Conservation (phyloP, 768 basidiomycete species). For the Hypholoma fasciculare region DNA sequence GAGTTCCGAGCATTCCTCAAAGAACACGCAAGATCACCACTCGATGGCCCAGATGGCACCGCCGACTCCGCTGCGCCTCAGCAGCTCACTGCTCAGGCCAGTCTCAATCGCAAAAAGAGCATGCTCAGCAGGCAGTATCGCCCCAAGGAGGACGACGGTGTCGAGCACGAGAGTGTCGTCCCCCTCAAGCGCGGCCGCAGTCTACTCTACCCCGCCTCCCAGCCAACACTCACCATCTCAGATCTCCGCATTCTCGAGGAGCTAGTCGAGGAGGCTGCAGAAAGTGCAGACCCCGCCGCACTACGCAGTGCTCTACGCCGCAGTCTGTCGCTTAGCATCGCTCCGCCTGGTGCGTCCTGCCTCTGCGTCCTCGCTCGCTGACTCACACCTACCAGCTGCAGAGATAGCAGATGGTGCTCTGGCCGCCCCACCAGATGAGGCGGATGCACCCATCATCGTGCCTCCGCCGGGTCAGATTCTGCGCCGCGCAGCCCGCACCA, state of each 20-base stretch:
- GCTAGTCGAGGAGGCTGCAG: conserved; percentile 86
- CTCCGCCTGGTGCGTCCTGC: conserved; percentile 74
- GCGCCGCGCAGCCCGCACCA: conserved; percentile 89
- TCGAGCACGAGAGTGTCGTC: conserved; percentile 66
- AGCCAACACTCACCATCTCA: conserved; percentile 86
- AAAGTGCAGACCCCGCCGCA: conserved; percentile 78
- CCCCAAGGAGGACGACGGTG: conserved; percentile 74
- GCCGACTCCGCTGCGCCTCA: conserved; percentile 38
- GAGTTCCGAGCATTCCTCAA: conserved; percentile 96
- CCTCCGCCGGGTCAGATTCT: conserved; percentile 88
- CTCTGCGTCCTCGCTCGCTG: neutral
- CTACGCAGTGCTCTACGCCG: conserved; percentile 79
- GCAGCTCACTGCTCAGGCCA: conserved; percentile 28
- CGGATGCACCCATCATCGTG: conserved; percentile 88
- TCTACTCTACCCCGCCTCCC: conserved; percentile 58
- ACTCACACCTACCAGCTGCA: conserved; percentile 43
- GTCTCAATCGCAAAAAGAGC: conserved; percentile 82
- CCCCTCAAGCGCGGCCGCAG: conserved; percentile 70
- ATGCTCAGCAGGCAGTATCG: conserved; percentile 95
- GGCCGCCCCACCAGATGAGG: conserved; percentile 51
- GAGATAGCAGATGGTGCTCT: conserved; percentile 66
- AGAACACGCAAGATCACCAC: conserved; percentile 76
- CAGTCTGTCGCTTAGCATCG: conserved; percentile 84
- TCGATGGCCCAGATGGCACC: conserved; percentile 37
- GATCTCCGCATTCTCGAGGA: conserved; percentile 95